Evolutionary conservation across 129 eudicot species (phyloP).

Genomic region (Flaveria linearis): DNA sequence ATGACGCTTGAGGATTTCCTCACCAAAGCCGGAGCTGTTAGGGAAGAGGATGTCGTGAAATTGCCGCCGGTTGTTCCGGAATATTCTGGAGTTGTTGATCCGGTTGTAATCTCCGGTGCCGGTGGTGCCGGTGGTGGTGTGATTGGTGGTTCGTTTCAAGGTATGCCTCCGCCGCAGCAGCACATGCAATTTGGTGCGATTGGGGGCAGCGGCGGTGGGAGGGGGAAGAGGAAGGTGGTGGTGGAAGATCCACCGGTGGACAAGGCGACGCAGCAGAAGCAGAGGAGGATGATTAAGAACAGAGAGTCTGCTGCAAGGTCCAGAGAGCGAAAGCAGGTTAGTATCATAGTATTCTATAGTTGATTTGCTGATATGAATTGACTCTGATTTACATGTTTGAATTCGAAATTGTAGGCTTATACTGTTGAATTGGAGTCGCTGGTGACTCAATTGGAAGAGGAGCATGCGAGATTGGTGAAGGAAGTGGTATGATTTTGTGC

Average conservation of each 20-base stretch:
- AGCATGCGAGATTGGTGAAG: slow-evolving; percentile 67
- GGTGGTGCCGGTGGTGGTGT: slow-evolving; percentile 11
- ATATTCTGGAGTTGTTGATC: slow-evolving; percentile 42
- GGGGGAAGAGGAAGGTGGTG: slow-evolving; percentile 66
- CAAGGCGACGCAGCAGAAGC: slow-evolving; percentile 90
- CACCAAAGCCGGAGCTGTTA: slow-evolving; percentile 75
- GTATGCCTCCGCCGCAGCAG: slow-evolving; percentile 20
- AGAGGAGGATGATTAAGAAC: slow-evolving; percentile 82
- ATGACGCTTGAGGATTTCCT: slow-evolving; percentile 78
- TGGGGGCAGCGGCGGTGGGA: slow-evolving; percentile 40
- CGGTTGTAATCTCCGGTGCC: slow-evolving; percentile 29
- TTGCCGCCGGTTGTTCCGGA: slow-evolving; percentile 42
- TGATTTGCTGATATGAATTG: neutral
- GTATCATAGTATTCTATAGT: neutral
- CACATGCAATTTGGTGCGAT: slow-evolving; percentile 49
- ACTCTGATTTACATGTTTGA: neutral
- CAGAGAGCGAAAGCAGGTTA: slow-evolving; percentile 80
- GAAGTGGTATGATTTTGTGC: slow-evolving; percentile 57
- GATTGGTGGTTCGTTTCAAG: slow-evolving; percentile 25
- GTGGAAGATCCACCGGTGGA: slow-evolving; percentile 73
- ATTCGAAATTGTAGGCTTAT: slow-evolving; percentile 47
- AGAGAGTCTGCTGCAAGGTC: slow-evolving; percentile 92
- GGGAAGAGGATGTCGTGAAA: slow-evolving; percentile 61
- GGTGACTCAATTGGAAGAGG: slow-evolving; percentile 82
- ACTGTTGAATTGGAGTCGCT: slow-evolving; percentile 77